These are phyloP conservation scores for Calonectria hongkongensis DNA, from an alignment of 2,329 filamentous ascomycete genomes.

Conservation along the genomic window DNA sequence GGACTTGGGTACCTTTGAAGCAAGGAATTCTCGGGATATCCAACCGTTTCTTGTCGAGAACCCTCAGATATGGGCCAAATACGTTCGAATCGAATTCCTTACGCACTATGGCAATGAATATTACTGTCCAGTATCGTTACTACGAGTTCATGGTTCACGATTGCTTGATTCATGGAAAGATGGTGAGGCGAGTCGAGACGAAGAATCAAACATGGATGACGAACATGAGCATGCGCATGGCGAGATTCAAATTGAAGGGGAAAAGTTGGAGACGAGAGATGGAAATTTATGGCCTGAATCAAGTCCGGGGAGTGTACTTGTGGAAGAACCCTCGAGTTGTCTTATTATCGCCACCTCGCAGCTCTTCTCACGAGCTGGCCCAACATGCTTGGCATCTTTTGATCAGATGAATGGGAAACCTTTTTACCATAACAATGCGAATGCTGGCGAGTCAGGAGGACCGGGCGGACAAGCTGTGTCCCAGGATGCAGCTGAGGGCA, in stretches of 20 bases:
- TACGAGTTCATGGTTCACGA: slow-evolving; percentile 96
- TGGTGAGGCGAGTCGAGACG: slow-evolving; percentile 80
- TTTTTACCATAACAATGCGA: slow-evolving; percentile 14
- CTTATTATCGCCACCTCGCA: background rate
- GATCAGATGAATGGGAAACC: slow-evolving; percentile 27
- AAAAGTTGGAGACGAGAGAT: background rate
- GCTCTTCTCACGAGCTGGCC: slow-evolving; percentile 12
- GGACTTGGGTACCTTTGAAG: slow-evolving; percentile 90
- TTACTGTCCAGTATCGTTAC: slow-evolving; percentile 93
- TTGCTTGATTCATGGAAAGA: slow-evolving; percentile 96
- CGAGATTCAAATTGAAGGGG: slow-evolving; percentile 36
- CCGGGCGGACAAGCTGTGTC: slow-evolving; percentile 22
- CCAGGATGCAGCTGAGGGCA: slow-evolving; percentile 38
- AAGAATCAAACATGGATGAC: slow-evolving; percentile 68
- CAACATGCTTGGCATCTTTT: slow-evolving; percentile 40
- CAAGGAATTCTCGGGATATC: slow-evolving; percentile 92
- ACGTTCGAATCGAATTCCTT: slow-evolving; percentile 92
- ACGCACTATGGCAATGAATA: slow-evolving; percentile 97
- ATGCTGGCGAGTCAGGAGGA: slow-evolving; percentile 30
- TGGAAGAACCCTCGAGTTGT: slow-evolving; percentile 4
- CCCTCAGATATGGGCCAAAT: slow-evolving; percentile 95
- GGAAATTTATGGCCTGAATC: slow-evolving; percentile 27
- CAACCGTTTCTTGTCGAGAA: slow-evolving; percentile 97
- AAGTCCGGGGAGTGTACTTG: background rate
- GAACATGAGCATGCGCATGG: slow-evolving; percentile 42